Evolutionary conservation across 441 rosid species (phyloP), one percentile per base, ranked within the genome.

Genomic region (Pelargonium fulgidum): DNA sequence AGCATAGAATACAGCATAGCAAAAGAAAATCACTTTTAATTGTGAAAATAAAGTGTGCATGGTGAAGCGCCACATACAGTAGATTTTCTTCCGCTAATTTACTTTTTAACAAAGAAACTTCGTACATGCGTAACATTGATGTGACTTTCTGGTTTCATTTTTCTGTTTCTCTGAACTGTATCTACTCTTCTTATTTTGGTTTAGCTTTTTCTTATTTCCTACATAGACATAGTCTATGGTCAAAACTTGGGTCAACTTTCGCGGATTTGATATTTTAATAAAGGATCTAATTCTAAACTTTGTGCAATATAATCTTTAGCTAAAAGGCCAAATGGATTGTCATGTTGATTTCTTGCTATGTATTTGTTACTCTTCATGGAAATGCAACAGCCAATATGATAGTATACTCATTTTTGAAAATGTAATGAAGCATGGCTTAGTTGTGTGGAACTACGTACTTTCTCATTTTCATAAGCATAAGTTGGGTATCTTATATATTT

Each of bases 1-100:
- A 16, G 62, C 62, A 7, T 3, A 10, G 12, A 5, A 24, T 58
- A 58, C 20, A 7, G 2, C 12, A 16, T 17, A 19, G 64, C 17
- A 62, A 62, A 29, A 33, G 42, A 26, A 62, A 33, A 62, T 29
- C 65, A 62, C 42, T 62, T 61, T 62, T 62, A 62, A 33, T 62
- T 29, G 14, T 33, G 17, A 61, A 61, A 62, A 62, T 62, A 19
- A 62, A 62, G 19, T 62, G 65, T 13, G 14, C 42, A 26, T 7
- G 42, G 42, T 29, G 65, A 62, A 62, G 17, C 4, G 8, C 41
- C 19, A n/a, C n/a, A 22, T 2, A 29, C 3, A 29, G 1, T 61
- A 36, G 14, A 61, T 26, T 24, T 24, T 24, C 64, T 11, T 22
- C 12, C 36, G 36, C 36, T 29, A 29, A 3, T 29, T 3, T 33